Conservation (phyloP, 2,329 filamentous ascomycete genomes). For the Pseudopyricularia cyperi region DNA sequence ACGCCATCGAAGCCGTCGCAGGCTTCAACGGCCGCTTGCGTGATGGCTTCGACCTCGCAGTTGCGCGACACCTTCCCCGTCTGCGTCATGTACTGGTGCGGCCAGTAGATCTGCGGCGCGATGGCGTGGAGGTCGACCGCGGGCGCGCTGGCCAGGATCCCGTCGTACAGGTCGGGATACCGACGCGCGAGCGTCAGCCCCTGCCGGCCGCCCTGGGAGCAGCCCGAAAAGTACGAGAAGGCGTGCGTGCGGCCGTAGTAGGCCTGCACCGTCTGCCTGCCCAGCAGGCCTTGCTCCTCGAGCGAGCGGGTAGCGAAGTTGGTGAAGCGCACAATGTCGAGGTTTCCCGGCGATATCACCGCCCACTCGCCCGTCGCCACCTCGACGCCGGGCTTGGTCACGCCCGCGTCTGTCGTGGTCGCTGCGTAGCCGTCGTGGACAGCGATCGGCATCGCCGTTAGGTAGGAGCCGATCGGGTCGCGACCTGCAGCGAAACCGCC, state of each 20-base stretch:
- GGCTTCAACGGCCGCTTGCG: constrained; percentile 20
- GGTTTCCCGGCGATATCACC: constrained; percentile 10
- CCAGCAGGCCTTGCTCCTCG: constrained; percentile 20
- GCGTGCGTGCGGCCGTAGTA: constrained; percentile 25
- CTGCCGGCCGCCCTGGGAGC: constrained; percentile 40
- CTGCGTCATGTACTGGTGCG: constrained; percentile 17
- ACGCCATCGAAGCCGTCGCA: constrained; percentile 31
- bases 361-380: constrained; percentile 8
- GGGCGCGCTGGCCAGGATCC: constrained; percentile 26
- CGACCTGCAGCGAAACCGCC: constrained; percentile 14
- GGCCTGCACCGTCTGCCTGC: constrained; percentile 26
- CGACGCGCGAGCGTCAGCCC: constrained; percentile 33
- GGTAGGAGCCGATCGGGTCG: background rate
- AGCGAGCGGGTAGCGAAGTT: constrained; percentile 11
- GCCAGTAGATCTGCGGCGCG: constrained; percentile 8
- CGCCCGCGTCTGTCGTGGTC: constrained; percentile 18
- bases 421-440: constrained; percentile 6
- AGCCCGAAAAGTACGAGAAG: constrained; percentile 36
- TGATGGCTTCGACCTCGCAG: constrained; percentile 23
- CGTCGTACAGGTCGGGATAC: constrained; percentile 38
- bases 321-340: constrained; percentile 9
- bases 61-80: constrained; percentile 7
- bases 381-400: background rate
- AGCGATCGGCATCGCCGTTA: background rate
- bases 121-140: constrained; percentile 16